Base-by-base conservation (phyloP, 2,329 filamentous ascomycete genomes). In the Chaetomiaceae sp. region DNA sequence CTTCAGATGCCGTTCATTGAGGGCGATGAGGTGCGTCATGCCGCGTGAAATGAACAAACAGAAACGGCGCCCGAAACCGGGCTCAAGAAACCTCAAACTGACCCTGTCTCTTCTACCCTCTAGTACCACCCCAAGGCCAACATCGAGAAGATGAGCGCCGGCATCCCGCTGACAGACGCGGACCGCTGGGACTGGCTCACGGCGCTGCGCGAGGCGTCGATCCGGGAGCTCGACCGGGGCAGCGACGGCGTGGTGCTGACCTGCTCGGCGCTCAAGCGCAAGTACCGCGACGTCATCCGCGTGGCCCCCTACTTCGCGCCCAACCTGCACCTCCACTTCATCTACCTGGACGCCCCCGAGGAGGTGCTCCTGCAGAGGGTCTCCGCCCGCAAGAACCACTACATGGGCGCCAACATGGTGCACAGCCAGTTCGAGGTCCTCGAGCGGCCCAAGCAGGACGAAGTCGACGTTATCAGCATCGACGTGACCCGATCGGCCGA, bases 121-220 rank as follows among this genome's bases (percentile, higher is more conserved):
- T 56, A 84, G 81, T 95, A 83, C 63, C 86, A 89, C 55, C 81
- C 87, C 1, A 69, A 76, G 26, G 74, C 84, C 60, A 96, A 91
- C 68, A 83, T 90, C 58, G 83, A 90, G 45, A 98, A 97, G 69
- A 98, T 98, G 93, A 75, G 78, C 61, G 76, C 75, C 56, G 88
- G 88, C 56, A 83, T 81, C 47, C 89, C 93, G 2, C 75, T 98
- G 29, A 95, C 86, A 46, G 93, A 98, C 62, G 84, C 83, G 49
- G 93, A 98, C 68, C 85, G 93, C 54, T 97, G 93, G 93, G 91
- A 96, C 71, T 98, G 93, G 93, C 81, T 98, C 53, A 87, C 84
- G 38, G 74, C 75, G 11, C 75, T 93, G 12, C 85, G 87, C 53
- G 78, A 88, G 54, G 83, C 82, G 59, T 79, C 81, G 6, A 71